phyloP scores from a whole-genome alignment of 106 monocot genomes.

The Dioscorea alata region DNA sequence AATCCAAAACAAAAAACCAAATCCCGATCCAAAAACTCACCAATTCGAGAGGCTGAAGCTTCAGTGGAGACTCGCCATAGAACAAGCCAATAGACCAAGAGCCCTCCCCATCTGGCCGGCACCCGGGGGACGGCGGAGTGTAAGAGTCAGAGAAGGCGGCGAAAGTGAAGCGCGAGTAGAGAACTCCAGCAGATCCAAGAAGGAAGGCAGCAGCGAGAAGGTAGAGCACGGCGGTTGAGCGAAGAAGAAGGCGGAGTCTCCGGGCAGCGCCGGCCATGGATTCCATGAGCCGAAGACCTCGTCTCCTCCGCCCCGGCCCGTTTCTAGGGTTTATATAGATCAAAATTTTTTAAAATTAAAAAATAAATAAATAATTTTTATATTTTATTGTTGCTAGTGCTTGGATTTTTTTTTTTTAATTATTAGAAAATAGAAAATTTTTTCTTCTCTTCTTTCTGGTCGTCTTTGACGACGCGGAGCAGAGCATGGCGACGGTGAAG shows the following conservation, averaged over 20 bases:
- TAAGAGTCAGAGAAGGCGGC: conserved; percentile 35
- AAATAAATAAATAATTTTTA: no score
- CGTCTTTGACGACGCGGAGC: no score
- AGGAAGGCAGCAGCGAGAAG: conserved; percentile 24
- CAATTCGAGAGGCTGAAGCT: conserved; percentile 66
- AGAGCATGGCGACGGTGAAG: no score
- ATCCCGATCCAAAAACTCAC: conserved; percentile 18
- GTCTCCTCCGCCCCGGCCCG: no score
- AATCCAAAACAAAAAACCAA: neutral
- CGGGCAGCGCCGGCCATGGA: neutral
- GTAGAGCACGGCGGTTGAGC: conserved; percentile 34
- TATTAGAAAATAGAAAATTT: no score
- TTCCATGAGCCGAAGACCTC: no score
- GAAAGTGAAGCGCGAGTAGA: conserved; percentile 60
- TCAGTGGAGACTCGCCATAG: conserved; percentile 74
- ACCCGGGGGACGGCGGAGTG: conserved; percentile 23
- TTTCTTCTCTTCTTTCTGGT: no score
- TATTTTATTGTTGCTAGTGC: no score
- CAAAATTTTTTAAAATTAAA: no score
- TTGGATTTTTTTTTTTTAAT: no score
- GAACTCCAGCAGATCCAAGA: conserved; percentile 29
- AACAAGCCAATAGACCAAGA: conserved; percentile 93
- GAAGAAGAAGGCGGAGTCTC: neutral
- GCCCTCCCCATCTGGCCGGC: conserved; percentile 74
- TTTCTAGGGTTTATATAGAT: no score